These are phyloP conservation scores for Kodamaea derodonti DNA, from an alignment of 1,139 yeast species.

Conservation along the genomic window DNA sequence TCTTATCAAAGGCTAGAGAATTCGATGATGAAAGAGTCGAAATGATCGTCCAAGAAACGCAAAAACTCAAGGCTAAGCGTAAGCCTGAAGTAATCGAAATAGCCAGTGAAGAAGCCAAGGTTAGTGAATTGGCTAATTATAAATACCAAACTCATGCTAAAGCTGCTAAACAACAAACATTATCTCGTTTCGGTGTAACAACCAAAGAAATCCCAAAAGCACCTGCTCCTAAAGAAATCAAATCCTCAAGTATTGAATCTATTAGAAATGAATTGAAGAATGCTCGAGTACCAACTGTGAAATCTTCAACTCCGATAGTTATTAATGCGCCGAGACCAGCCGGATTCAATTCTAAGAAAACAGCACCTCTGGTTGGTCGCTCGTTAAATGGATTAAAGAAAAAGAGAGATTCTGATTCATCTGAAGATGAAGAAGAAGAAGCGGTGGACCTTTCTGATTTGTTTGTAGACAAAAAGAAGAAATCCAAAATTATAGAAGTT, in stretches of 20 bases:
- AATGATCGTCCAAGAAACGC: slow-evolving; percentile 44
- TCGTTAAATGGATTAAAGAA: slow-evolving; percentile 33
- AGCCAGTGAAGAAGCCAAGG: slow-evolving; percentile 9
- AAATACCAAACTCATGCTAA: slow-evolving; percentile 22
- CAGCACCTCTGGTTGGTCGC: slow-evolving; percentile 25
- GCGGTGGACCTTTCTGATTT: slow-evolving; percentile 41
- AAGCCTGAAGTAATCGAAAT: slow-evolving; percentile 4
- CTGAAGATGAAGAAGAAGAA: slow-evolving; percentile 29
- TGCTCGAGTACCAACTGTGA: slow-evolving; percentile 17
- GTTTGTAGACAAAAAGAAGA: slow-evolving; percentile 34
- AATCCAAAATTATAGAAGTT: slow-evolving; percentile 35
- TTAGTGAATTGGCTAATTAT: slow-evolving; percentile 18
- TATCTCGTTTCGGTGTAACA: slow-evolving; percentile 45
- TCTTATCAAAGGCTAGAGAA: slow-evolving; percentile 53
- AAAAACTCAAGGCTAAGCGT: slow-evolving; percentile 20
- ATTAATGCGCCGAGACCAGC: slow-evolving; percentile 69
- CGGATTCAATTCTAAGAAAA: slow-evolving; percentile 60
- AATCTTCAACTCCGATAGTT: slow-evolving; percentile 20
- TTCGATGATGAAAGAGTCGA: slow-evolving; percentile 55
- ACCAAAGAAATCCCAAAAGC: slow-evolving; percentile 37
- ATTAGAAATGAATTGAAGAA: slow-evolving; percentile 36
- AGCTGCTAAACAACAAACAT: slow-evolving; percentile 42
- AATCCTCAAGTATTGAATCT: slow-evolving; percentile 36
- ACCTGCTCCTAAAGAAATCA: slow-evolving; percentile 33
- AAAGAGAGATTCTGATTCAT: slow-evolving; percentile 30